phyloP scores from a whole-genome alignment of 306 rosid species.

The Mimosa pudica region DNA sequence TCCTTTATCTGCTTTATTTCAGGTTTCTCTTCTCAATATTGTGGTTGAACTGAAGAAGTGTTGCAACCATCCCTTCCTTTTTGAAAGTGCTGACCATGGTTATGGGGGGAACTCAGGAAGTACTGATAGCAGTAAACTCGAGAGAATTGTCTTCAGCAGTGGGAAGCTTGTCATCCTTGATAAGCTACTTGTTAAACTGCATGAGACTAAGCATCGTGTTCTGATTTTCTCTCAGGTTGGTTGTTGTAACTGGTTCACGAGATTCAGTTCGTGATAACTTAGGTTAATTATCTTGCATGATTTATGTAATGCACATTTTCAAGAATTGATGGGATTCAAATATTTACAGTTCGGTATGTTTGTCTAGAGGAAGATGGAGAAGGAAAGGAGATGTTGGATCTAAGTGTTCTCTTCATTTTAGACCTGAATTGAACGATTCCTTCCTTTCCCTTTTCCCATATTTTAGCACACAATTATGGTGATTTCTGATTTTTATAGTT shows the following conservation, averaged over 20 bases:
- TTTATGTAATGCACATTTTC: not conserved
- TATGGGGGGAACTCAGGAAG: slow-evolving; percentile 85
- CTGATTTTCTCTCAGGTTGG: slow-evolving; percentile 97
- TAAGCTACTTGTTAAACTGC: slow-evolving; percentile 91
- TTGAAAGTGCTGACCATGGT: slow-evolving; percentile 99
- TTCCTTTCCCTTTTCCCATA: not conserved
- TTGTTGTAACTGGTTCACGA: slow-evolving; percentile 27
- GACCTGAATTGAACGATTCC: not conserved
- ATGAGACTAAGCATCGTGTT: slow-evolving; percentile 95
- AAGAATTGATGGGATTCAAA: slow-evolving; percentile 11
- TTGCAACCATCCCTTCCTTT: slow-evolving; percentile 98
- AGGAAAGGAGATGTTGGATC: not conserved
- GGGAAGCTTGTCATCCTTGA: slow-evolving; percentile 97
- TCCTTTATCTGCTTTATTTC: slow-evolving; percentile 28
- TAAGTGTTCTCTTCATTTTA: not conserved
- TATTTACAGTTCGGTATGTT: not conserved
- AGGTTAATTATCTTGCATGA: not conserved
- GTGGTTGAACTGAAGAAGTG: slow-evolving; percentile 99
- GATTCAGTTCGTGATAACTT: slow-evolving; percentile 19
- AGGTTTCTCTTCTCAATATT: slow-evolving; percentile 96
- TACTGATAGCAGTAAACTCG: slow-evolving; percentile 80
- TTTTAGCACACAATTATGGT: not conserved
- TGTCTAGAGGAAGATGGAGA: not conserved
- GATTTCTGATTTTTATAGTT: not conserved
- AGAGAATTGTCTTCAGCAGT: slow-evolving; percentile 92